Evolutionary conservation across 1,284 basidiomycete genomes (phyloP).

Genomic region (Amylostereum areolatum): DNA sequence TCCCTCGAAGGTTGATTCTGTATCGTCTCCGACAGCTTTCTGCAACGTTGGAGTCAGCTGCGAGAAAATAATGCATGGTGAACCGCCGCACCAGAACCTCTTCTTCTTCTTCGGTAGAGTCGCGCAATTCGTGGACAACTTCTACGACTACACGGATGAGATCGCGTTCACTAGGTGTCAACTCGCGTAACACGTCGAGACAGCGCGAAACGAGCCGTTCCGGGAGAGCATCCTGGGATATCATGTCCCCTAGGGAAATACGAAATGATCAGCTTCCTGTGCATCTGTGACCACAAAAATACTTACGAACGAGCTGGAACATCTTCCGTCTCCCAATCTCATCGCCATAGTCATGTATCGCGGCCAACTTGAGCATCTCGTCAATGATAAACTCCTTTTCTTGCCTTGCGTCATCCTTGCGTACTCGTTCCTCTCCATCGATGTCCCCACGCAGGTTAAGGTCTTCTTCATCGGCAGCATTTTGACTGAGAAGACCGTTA

Average conservation of each 20-base stretch:
- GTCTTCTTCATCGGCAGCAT: conserved; percentile 33
- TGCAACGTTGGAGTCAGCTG: no score
- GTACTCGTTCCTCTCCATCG: conserved; percentile 32
- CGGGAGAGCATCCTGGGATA: conserved; percentile 78
- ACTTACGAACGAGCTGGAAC: conserved; percentile 80
- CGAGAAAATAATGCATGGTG: no score
- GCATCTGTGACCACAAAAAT: conserved; percentile 1
- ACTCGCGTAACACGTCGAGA: conserved; percentile 82
- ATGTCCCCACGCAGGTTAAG: conserved; percentile 21
- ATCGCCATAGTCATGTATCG: conserved; percentile 83
- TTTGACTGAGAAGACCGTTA: conserved; percentile 58
- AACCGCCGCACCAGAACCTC: not conserved
- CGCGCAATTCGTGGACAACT: conserved; percentile 82
- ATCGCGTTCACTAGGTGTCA: conserved; percentile 84
- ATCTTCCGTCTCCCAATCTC: conserved; percentile 93
- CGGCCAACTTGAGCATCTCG: not conserved
- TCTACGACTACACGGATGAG: conserved; percentile 94
- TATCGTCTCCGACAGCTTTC: conserved; percentile 25
- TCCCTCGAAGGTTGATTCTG: conserved; percentile 27
- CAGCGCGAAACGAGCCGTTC: conserved; percentile 75
- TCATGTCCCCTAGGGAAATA: conserved; percentile 65
- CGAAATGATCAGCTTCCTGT: not conserved
- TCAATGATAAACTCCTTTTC: not conserved
- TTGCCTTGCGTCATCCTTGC: conserved; percentile 29
- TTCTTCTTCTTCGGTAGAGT: conserved; percentile 50